These are phyloP conservation scores for Eragrostis curvula DNA, from an alignment of 176 grass and related monocot genomes.

Conservation along the genomic window DNA sequence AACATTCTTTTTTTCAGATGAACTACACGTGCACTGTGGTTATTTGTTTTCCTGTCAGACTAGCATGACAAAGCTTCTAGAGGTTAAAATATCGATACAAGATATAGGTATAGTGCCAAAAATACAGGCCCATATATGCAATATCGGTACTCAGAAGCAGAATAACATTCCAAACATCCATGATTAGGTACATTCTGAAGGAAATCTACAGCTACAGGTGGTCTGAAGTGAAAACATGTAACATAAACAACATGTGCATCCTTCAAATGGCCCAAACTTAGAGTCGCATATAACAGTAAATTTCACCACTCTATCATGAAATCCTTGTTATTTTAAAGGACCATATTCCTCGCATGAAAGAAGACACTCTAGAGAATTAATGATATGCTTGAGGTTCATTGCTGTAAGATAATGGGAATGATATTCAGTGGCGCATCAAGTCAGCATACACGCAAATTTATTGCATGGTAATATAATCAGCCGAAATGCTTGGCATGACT, in stretches of 20 bases:
- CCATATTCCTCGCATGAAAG: background rate
- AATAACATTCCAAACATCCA: background rate
- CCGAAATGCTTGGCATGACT: background rate
- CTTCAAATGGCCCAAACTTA: background rate
- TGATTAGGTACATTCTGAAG: background rate
- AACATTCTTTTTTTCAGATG: background rate
- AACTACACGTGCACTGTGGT: background rate
- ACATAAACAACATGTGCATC: background rate
- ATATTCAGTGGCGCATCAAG: background rate
- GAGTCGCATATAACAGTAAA: background rate
- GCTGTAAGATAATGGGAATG: background rate
- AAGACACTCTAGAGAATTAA: background rate
- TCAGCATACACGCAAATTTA: background rate
- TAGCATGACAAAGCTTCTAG: constrained; percentile 1
- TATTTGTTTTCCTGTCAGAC: background rate
- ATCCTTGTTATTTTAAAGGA: background rate
- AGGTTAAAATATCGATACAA: background rate
- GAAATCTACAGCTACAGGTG: background rate
- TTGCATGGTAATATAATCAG: background rate
- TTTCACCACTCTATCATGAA: background rate
- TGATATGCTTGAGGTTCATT: background rate
- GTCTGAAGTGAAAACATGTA: background rate
- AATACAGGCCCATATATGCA: background rate
- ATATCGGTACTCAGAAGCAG: background rate
- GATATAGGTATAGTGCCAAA: background rate